phyloP scores from a whole-genome alignment of 345 rosid genomes.

The Brassica nigra region DNA sequence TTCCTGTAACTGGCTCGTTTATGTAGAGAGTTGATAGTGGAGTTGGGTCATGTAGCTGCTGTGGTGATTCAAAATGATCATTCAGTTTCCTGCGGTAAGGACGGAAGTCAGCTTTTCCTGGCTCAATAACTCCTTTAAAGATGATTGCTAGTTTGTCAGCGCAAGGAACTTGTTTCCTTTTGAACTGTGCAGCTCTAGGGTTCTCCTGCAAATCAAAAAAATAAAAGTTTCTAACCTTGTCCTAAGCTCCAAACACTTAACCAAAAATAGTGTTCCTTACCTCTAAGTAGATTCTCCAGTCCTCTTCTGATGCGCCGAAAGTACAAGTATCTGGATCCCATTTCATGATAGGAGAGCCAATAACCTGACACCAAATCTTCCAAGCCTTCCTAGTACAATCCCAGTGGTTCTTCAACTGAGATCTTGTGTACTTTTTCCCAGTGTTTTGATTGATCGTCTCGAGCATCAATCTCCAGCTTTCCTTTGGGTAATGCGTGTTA shows the following conservation, averaged over 20 bases:
- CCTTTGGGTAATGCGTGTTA: conserved; percentile 44
- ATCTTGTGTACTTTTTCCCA: conserved; percentile 37
- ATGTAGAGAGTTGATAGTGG: conserved; percentile 39
- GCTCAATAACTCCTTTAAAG: conserved; percentile 38
- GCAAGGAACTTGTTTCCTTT: conserved; percentile 38
- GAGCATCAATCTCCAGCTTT: conserved; percentile 47
- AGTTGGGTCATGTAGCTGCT: conserved; percentile 37
- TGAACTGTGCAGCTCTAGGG: conserved; percentile 44
- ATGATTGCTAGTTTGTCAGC: conserved; percentile 47
- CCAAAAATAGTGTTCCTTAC: conserved; percentile 6
- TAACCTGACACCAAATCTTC: conserved; percentile 55
- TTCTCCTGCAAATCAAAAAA: conserved; percentile 38
- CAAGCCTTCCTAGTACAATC: conserved; percentile 49
- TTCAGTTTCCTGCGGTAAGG: conserved; percentile 33
- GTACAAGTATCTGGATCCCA: conserved; percentile 47
- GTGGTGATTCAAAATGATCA: conserved; percentile 28
- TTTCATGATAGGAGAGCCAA: conserved; percentile 44
- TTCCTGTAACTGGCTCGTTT: conserved; percentile 40
- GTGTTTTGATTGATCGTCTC: conserved; percentile 42
- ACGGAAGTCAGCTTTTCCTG: conserved; percentile 39
- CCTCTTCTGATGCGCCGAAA: conserved; percentile 49
- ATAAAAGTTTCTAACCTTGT: not conserved
- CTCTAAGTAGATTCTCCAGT: conserved; percentile 43
- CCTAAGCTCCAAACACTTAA: not conserved
- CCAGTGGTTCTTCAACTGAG: conserved; percentile 52